Conservation (phyloP, 352 stramenopile species). For the Phytopythium kandeliae region DNA sequence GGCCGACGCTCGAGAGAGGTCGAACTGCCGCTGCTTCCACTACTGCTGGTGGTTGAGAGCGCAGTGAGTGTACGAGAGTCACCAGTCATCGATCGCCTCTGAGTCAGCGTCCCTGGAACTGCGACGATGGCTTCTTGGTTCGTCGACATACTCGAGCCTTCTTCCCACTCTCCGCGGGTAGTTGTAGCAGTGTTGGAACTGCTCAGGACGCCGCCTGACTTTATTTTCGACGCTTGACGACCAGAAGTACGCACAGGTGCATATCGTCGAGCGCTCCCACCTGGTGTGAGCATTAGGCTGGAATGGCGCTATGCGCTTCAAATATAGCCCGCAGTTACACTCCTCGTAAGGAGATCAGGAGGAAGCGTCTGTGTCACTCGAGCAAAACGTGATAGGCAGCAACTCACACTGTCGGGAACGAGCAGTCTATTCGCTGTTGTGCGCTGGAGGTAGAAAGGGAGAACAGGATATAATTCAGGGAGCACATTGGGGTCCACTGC, state of each 20-base stretch:
- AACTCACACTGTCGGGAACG: background rate
- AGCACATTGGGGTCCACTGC: background rate
- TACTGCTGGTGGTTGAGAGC: background rate
- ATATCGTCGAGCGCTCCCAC: background rate
- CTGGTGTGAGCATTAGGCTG: background rate
- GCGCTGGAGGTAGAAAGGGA: background rate
- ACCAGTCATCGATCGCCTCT: background rate
- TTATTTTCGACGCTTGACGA: background rate
- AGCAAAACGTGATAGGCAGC: background rate
- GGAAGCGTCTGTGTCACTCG: too few relatives aligned
- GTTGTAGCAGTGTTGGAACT: too few relatives aligned
- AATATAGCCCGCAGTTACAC: background rate
- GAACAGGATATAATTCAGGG: background rate
- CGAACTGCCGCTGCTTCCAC: background rate
- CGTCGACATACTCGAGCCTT: too few relatives aligned
- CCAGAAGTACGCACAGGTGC: background rate
- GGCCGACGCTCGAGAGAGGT: slow-evolving; percentile 5
- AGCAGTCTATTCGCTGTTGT: slow-evolving; percentile 2
- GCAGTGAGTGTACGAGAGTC: background rate
- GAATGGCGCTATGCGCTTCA: background rate
- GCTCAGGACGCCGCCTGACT: too few relatives aligned
- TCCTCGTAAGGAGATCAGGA: too few relatives aligned
- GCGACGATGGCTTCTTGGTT: too few relatives aligned
- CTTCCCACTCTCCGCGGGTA: too few relatives aligned
- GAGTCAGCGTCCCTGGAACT: too few relatives aligned